Evolutionary conservation across 2,329 filamentous ascomycete species (phyloP), one percentile per base, ranked within the genome.

Genomic region (Coniochaeta sp.): DNA sequence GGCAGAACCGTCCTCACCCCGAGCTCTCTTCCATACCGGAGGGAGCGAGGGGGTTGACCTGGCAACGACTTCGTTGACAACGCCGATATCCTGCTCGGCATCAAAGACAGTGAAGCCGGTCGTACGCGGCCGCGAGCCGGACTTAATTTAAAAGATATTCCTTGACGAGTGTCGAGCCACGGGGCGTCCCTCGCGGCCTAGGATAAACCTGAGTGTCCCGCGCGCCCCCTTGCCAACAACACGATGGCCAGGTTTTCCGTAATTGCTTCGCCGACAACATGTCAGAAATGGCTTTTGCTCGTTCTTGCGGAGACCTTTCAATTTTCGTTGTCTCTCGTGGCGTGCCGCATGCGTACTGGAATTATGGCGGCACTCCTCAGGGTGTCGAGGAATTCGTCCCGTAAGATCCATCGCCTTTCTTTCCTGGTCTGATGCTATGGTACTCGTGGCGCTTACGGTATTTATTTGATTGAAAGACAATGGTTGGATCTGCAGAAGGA

Each of bases 391-490:
- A 54, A 17, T n/a, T 22, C 28, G 17, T 26, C 24, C 57, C 57
- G 17, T 32, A 26, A 17, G 40, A 59, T 40, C 57, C 44, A 12
- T 52, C 40, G n/a, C 42, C 57, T 42, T 58, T 58, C 30, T 58
- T 58, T 26, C 40, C 19, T 42, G 57, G 22, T 36, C 28, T 6
- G 57, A 58, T 24, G 42, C 42, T 4, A 36, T 52, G 40, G 57
- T 22, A 14, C 19, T 58, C 34, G 42, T 6, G 66, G 66, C 60
- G 9, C 34, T 38, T 14, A 38, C 34, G n/a, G n/a, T n/a, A 16
- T 38, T 38, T 38, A 6, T 38, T 12, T 14, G 16, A 38, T 38
- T 38, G 34, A 38, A 38, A 3, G 34, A 38, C 34, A 38, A 16
- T 38, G 34, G 34, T 38, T 38, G 34, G 34, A 32, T n/a, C n/a